Conservation (phyloP, 306 rosid genomes). For the Prinsepia uniflora region DNA sequence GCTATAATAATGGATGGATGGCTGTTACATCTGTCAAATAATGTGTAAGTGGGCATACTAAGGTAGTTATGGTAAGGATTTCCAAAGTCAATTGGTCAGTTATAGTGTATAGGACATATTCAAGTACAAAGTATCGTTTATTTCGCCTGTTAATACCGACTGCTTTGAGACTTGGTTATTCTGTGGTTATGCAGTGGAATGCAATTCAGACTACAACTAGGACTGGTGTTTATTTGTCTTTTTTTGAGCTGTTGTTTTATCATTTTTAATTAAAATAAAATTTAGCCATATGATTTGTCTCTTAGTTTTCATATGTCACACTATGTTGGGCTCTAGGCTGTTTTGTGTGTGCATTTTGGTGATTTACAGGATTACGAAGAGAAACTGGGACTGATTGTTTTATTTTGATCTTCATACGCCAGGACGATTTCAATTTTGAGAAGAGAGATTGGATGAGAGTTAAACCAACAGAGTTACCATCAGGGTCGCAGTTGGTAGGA, state of each 20-base stretch:
- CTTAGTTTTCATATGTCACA: not conserved
- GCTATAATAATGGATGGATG: not conserved
- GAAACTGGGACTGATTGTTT: not conserved
- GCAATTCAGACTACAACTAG: not conserved
- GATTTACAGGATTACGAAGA: not conserved
- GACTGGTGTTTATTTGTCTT: not conserved
- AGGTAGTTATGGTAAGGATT: not conserved
- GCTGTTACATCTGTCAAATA: not conserved
- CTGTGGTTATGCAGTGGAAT: not conserved
- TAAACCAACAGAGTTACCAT: constrained; percentile 59
- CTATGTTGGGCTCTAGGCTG: not conserved
- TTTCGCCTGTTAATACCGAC: not conserved
- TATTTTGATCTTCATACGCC: constrained; percentile 26
- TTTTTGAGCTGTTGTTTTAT: not conserved
- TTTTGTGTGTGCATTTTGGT: not conserved
- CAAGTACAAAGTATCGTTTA: not conserved
- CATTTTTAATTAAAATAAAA: not conserved
- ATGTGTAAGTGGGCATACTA: not conserved
- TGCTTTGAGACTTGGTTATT: not conserved
- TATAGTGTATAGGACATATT: not conserved
- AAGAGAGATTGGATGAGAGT: constrained; percentile 88
- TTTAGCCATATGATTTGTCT: not conserved
- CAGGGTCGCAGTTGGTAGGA: constrained; percentile 69
- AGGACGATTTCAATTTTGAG: constrained; percentile 87
- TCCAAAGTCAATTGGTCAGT: not conserved